Base-by-base conservation (phyloP, 139 green algal genomes). In the Bryopsis sp. region DNA sequence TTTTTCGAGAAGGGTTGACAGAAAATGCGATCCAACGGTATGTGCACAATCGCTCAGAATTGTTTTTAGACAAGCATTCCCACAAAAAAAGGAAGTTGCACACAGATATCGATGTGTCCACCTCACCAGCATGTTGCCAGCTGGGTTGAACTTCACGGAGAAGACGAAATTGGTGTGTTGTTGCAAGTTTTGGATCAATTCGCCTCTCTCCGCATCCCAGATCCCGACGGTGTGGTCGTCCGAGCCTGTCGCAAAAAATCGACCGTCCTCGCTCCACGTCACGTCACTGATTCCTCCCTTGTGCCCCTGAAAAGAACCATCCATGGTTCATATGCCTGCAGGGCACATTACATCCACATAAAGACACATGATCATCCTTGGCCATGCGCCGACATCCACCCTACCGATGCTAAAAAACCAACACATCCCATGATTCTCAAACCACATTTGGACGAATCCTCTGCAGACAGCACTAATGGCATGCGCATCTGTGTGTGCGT, bases 101-200 rank as follows among this genome's bases (percentile, higher is more conserved):
- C 43, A 54, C n/a, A n/a, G n/a, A n/a, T n/a, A n/a, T n/a, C n/a
- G n/a, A n/a, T n/a, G n/a, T n/a, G n/a, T n/a, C 43, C 43, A 54
- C 26, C 83, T 67, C 61, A 92, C 89, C 67, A 97, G 76, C 29
- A 95, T 70, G 46, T 92, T 82, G 2, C 80, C 84, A 8, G 78
- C 67, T 2, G 86, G 72, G 67, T 86, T 84, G 78, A 95, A 97
- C 43, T 77, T 80, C 54, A 82, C 88, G 71, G 84, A 95, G 36
- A 92, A 89, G 1, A 92, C 90, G 69, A 86, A 93, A 76, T 93
- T 86, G 1, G 90, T 95, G 75, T 97, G 92, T 7, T 86, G 87
- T 15, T 54, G 54, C 26, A 94, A 77, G 2, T 68, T 83, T 22
- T 72, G 68, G 1, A 93, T 39, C 68, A 73, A 84, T 33, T 71